These are phyloP conservation scores for Bretschneidera sinensis DNA, from an alignment of 345 rosid genomes.

Conservation along the genomic window DNA sequence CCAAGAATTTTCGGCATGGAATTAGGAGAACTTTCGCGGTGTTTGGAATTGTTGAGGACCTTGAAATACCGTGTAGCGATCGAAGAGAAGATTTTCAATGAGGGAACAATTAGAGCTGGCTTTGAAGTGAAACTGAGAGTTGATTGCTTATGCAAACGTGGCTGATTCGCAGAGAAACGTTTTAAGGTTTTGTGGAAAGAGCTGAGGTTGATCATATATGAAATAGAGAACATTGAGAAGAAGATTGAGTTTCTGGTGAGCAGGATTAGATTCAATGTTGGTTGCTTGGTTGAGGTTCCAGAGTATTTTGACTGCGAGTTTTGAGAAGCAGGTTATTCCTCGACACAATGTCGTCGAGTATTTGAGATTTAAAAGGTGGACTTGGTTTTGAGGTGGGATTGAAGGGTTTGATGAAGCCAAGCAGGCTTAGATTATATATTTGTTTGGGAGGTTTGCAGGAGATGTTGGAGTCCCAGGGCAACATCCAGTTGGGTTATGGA, in stretches of 20 bases:
- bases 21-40: slow-evolving; percentile 68
- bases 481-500: slow-evolving; percentile 71
- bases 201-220: slow-evolving; percentile 61
- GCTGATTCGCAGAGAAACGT: slow-evolving; percentile 74
- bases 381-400: slow-evolving; percentile 63
- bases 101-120: slow-evolving; percentile 64
- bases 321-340: slow-evolving; percentile 72
- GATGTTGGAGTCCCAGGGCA: slow-evolving; percentile 21
- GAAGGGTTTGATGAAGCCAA: slow-evolving; percentile 60
- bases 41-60: slow-evolving; percentile 46
- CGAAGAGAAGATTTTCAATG: slow-evolving; percentile 38
- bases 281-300: slow-evolving; percentile 67
- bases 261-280: slow-evolving; percentile 40
- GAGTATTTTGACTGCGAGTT: slow-evolving; percentile 70
- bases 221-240: slow-evolving; percentile 54
- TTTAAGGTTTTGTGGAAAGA: slow-evolving; percentile 78
- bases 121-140: slow-evolving; percentile 64
- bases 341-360: slow-evolving; percentile 63
- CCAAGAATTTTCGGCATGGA: slow-evolving; percentile 66
- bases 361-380: slow-evolving; percentile 57
- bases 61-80: slow-evolving; percentile 65
- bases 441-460: slow-evolving; percentile 53
- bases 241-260: slow-evolving; percentile 61
- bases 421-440: slow-evolving; percentile 71
- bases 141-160: slow-evolving; percentile 70